Evolutionary conservation across 352 stramenopile genomes (phyloP), one percentile per base, ranked within the genome.

Genomic region (Phytophthora cactorum): DNA sequence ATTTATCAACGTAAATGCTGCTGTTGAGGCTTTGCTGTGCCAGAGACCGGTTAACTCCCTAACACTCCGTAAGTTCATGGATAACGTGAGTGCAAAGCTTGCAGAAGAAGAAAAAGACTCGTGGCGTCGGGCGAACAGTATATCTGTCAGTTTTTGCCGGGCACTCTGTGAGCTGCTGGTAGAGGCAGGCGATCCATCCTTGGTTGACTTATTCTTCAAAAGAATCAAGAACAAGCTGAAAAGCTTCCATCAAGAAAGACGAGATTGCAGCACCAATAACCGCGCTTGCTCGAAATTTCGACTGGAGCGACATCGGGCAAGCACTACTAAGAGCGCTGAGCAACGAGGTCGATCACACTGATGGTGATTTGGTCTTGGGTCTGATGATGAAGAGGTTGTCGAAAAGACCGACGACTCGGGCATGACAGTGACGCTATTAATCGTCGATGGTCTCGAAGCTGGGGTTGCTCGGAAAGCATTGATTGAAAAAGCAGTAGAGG

Each of bases 171-270:
- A 59, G 6, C 4, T 70, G 17, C 4, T 70, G 22, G n/a, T 61
- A 4, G 17, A 61, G 2, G 14, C 32, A 0, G 45, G 39, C 4
- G 65, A 68, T 22, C 14, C 52, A 31, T 39, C 22, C 10, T 34
- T 71, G 34, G 63, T 63, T 3, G 17, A 57, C 8, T 27, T 59
- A 1, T 66, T 71, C 27, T 52, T 65, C 17, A 46, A 45, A 49
- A 43, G 53, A 15, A 56, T 46, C 38, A 8, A 44, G 4, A 52
- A 22, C 4, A 14, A 29, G 5, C 28, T 65, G 14, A 12, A 49
- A 17, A 25, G 31, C 2, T 45, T 22, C 22, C 3, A 45, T 45
- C 5, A 53, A 55, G 11, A 9, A 22, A 22, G 22, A 41, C 6
- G 3, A 5, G 5, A 15, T 66, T 15, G 27, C 32, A 41, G 41